A percentile compares a stretch with the other conserved stretches of the same genome.
phyloP scores from a whole-genome alignment of 2,329 filamentous ascomycete genomes.

The Cadophora gregata region DNA sequence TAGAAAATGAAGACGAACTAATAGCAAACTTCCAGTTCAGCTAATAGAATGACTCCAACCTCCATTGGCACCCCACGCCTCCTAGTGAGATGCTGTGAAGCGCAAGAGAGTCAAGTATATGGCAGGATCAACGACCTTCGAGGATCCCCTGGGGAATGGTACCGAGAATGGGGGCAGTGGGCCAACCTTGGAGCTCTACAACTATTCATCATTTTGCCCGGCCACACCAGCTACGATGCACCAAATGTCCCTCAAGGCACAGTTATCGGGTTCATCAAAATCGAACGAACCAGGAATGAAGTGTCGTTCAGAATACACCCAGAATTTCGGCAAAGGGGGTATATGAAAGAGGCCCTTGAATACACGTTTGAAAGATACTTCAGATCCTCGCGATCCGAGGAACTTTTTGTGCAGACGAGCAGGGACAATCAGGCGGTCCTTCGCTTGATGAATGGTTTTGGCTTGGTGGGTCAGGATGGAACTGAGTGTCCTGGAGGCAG shows the following conservation, averaged over 20 bases:
- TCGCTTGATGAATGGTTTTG: neutral
- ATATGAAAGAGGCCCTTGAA: neutral
- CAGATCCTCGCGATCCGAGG: neutral
- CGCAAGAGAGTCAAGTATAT: neutral
- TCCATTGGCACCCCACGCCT: neutral
- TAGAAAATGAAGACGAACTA: neutral
- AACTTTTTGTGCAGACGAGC: neutral
- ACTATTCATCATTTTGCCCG: neutral
- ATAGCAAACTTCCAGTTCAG: neutral
- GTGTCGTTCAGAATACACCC: slow-evolving; percentile 4
- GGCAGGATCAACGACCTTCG: neutral
- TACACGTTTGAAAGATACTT: neutral
- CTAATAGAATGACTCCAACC: neutral
- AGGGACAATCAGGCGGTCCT: neutral
- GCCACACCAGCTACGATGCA: neutral
- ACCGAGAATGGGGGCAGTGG: neutral
- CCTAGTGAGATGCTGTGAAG: neutral
- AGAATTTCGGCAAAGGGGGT: neutral
- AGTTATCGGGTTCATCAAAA: slow-evolving; percentile 8
- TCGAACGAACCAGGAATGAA: neutral
- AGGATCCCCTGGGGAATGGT: neutral
- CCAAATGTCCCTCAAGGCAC: neutral
- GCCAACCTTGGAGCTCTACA: neutral
- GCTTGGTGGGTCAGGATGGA: neutral
- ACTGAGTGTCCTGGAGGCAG: neutral